These are phyloP conservation scores for Wallacemonas sp. DNA, from an alignment of 208 protist species.

Conservation along the genomic window DNA sequence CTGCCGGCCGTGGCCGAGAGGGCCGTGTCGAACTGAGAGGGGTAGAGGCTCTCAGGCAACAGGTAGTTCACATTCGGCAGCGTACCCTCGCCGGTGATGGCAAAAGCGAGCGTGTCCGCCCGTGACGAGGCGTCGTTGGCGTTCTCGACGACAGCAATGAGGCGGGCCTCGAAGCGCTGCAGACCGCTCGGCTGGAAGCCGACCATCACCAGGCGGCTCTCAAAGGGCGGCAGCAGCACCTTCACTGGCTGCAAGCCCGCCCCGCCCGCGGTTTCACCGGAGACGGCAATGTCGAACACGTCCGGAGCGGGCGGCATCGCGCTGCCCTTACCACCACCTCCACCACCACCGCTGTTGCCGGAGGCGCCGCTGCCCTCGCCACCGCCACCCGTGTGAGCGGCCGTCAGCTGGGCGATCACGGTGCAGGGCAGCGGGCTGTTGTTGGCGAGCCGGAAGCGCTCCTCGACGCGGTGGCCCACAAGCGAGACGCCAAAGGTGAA, in stretches of 20 bases:
- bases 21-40: slow-evolving; percentile 8
- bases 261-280: slow-evolving; percentile 23
- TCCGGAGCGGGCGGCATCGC: slow-evolving; percentile 27
- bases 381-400: slow-evolving; percentile 27
- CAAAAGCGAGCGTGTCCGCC: slow-evolving; percentile 77
- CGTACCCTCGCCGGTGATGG: slow-evolving; percentile 92
- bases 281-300: slow-evolving; percentile 57
- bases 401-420: slow-evolving; percentile 70
- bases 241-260: slow-evolving; percentile 11
- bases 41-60: slow-evolving; percentile 47
- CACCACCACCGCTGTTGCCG: slow-evolving; percentile 10
- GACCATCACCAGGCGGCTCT: slow-evolving; percentile 94
- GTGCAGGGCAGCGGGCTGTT: slow-evolving; percentile 91
- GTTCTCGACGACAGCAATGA: slow-evolving; percentile 93
- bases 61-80: slow-evolving; percentile 89
- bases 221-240: slow-evolving; percentile 93
- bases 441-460: slow-evolving; percentile 96
- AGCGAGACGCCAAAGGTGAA: slow-evolving; percentile 94
- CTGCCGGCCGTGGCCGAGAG: too few species aligned
- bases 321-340: neutral
- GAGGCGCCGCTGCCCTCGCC: slow-evolving; percentile 13
- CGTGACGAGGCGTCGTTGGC: slow-evolving; percentile 48
- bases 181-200: slow-evolving; percentile 89
- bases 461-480: slow-evolving; percentile 76
- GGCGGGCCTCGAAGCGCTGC: slow-evolving; percentile 74